Conservation (phyloP, 73 alveolate species). For the Blepharisma stoltei region DNA sequence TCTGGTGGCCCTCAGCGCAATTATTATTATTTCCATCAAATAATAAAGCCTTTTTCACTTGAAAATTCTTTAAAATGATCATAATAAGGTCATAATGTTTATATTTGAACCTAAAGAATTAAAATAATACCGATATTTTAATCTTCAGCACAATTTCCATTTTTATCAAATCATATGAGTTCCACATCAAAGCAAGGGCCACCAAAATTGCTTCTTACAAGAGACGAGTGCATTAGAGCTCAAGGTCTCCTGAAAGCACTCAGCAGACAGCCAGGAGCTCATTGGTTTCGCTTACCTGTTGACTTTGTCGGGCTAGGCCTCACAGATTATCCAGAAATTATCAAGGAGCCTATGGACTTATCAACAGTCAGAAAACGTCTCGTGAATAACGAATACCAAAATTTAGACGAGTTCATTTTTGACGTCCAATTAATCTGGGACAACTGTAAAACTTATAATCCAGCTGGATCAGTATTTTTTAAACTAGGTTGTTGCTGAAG, state of each 20-base stretch:
- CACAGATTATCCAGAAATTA: constrained; percentile 46
- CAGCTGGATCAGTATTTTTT: constrained; percentile 50
- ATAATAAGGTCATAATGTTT: too few species aligned
- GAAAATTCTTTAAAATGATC: too few species aligned
- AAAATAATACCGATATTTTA: too few species aligned
- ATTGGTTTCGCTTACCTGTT: constrained; percentile 50
- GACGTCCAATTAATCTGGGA: constrained; percentile 88
- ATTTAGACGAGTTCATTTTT: constrained; percentile 65
- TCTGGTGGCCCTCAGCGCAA: too few species aligned
- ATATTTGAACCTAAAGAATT: too few species aligned
- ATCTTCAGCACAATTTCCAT: too few species aligned
- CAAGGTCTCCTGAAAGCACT: neutral
- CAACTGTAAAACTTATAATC: constrained; percentile 84
- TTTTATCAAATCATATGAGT: too few species aligned
- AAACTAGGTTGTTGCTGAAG: constrained; percentile 42
- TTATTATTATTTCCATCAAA: too few species aligned
- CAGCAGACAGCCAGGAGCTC: constrained; percentile 27
- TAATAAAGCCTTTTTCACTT: too few species aligned
- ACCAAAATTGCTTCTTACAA: too few species aligned
- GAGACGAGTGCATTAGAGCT: constrained; percentile 5
- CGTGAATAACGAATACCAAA: neutral
- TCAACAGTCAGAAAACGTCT: constrained; percentile 10
- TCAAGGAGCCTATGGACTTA: constrained; percentile 31
- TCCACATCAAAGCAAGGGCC: too few species aligned
- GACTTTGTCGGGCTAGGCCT: constrained; percentile 54